A percentile compares a stretch with the other conserved stretches of the same genome.
phyloP scores from a whole-genome alignment of 73 alveolate species.

The Stentor coeruleus region DNA sequence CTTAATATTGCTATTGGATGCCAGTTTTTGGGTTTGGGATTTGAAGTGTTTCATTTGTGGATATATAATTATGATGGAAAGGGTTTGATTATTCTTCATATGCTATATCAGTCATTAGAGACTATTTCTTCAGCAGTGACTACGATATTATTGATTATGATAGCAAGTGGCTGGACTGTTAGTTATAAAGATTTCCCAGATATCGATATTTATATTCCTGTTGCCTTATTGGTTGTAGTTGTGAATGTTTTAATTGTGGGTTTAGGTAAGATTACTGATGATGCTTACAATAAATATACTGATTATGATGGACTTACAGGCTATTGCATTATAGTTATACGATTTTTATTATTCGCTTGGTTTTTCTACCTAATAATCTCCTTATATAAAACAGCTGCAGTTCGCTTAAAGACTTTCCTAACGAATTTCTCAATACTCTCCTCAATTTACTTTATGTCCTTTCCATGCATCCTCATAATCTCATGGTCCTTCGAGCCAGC shows the following conservation, averaged over 20 bases:
- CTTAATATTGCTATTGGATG: conserved; percentile 27
- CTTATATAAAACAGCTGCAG: neutral
- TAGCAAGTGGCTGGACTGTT: conserved; percentile 47
- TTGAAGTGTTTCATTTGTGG: conserved; percentile 28
- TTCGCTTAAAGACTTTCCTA: neutral
- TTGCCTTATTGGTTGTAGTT: conserved; percentile 28
- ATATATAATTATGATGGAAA: conserved; percentile 34
- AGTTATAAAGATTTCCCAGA: conserved; percentile 37
- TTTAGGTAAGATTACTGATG: conserved; percentile 35
- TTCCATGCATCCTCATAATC: neutral
- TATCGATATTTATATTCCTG: conserved; percentile 32
- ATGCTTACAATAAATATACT: conserved; percentile 32
- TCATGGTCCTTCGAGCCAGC: neutral
- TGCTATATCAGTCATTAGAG: conserved; percentile 22
- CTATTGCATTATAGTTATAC: neutral
- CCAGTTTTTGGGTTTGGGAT: conserved; percentile 17
- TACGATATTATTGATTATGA: neutral
- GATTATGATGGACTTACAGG: conserved; percentile 38
- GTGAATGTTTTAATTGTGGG: conserved; percentile 41
- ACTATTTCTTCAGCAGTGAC: conserved; percentile 29
- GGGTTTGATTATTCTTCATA: conserved; percentile 23
- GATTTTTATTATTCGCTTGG: neutral
- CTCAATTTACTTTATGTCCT: conserved; percentile 14
- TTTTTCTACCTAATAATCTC: neutral
- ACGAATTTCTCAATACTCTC: neutral